Evolutionary conservation across 805 yeast species (phyloP).

Genomic region (Grigorovia humatica): DNA sequence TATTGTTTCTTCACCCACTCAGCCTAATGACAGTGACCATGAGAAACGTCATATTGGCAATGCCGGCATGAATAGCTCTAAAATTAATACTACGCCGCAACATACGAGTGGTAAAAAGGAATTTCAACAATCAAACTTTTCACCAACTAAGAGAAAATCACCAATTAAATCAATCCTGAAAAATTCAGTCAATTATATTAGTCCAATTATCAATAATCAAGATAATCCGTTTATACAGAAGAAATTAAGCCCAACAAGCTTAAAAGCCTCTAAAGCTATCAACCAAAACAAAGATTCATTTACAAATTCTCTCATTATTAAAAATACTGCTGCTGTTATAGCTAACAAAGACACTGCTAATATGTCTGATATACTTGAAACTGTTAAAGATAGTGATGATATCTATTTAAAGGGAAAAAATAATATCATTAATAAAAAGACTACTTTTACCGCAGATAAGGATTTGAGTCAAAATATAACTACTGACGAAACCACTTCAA

Average conservation of each 20-base stretch:
- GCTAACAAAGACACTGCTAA: too few species aligned
- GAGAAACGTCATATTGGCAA: neutral
- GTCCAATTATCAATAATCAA: neutral
- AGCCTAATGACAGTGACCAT: neutral
- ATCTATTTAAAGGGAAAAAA: too few species aligned
- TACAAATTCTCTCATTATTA: too few species aligned
- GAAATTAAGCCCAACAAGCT: too few species aligned
- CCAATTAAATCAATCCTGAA: slow-evolving; percentile 20
- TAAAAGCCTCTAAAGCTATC: too few species aligned
- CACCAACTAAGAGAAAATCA: slow-evolving; percentile 12
- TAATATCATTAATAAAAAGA: too few species aligned
- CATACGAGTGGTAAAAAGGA: neutral
- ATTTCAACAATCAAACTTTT: slow-evolving; percentile 14
- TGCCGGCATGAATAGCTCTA: neutral
- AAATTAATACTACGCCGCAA: too few species aligned
- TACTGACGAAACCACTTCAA: neutral
- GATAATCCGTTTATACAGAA: too few species aligned
- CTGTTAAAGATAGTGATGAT: too few species aligned
- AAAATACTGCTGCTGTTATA: too few species aligned
- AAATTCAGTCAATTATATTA: neutral
- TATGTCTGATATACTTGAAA: too few species aligned
- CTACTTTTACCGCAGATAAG: neutral
- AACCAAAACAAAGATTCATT: too few species aligned
- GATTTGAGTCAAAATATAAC: neutral
- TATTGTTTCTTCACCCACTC: slow-evolving; percentile 20